Base-by-base conservation (phyloP, 768 basidiomycete species). In the Rhodotorula graminis region DNA sequence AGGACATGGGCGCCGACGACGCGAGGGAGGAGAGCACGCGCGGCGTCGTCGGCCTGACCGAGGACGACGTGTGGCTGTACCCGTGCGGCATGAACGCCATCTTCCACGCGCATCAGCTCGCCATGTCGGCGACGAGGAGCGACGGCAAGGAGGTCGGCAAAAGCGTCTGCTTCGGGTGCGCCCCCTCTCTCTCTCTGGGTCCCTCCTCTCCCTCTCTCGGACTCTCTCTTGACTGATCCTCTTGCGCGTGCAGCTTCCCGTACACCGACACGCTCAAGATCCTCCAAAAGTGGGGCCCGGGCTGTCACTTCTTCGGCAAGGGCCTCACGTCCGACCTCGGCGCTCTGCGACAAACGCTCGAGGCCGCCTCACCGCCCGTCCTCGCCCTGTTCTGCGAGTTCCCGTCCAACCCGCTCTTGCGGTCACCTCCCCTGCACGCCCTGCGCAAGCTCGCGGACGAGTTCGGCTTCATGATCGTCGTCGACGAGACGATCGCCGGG, bases 201-300 rank as follows among this genome's bases (percentile, higher is more conserved):
- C 44, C n/a, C 37, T 37, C 37, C 23, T 42, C 49, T 1, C 15
- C 23, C 27, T 62, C 74, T n/a, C n/a, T n/a, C n/a, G n/a, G n/a
- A n/a, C 14, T 33, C 47, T 31, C n/a, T 9, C 16, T 31, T 57
- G 31, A 57, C 56, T 3, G 3, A 16, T 3, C 31, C 4, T 19
- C 29, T 31, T 12, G n/a, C n/a, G 5, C n/a, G 53, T n/a, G 33
- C 74, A 96, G 94, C 25, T 99, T 97, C 81, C 89, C 93, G 0
- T 99, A 97, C 80, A 91, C 88, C 16, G 95, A 98, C 79, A 97
- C 95, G 10, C 86, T 95, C 70, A 97, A 97, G 81, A 86, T 94
- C 53, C 84, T 98, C 3, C 84, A 93, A 77, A 97, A 99, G 81
- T 98, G 93, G 93, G 95, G 95, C 2, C 91, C 91, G 6, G 95